Base-by-base conservation (phyloP, 805 yeast genomes). In the Zygosaccharomyces kombuchaensis region DNA sequence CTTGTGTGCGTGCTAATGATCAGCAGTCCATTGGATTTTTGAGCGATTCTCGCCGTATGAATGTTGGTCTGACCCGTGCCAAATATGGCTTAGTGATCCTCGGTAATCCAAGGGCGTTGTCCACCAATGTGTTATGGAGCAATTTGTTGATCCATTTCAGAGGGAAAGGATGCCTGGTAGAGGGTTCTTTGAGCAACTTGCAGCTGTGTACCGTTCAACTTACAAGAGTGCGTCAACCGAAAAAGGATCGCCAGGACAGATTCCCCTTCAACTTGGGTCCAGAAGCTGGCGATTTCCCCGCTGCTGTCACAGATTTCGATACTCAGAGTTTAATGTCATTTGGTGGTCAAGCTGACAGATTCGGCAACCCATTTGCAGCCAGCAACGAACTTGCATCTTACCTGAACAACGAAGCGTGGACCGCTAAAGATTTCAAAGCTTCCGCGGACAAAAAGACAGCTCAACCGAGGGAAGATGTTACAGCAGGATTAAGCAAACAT, bases 1-100 rank as follows among this genome's bases (percentile, higher is more conserved):
- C 98, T 0, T 91, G 98, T 78, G 99, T 93, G 6, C 78, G 99
- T 60, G 84, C 95, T 21, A 88, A 88, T 60, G 82, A 79, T 22
- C 74, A 73, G 44, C 82, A 81, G 50, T 76, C 78, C 9, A 84
- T 89, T 55, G 96, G 96, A 6, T 88, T 89, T 66, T 73, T 88
- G 62, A 77, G 81, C 52, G 96, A 88, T 57, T 87, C 89, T 19
- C 74, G 96, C 60, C 83, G 96, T 68, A 65, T 88, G 60, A 88
- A 88, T 62, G 96, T 89, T 46, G 96, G 95, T 4, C 71, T 88
- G 41, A 88, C 96, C 1, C 79, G 96, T 66, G 95, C 96, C 21
- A 82, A 77, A 62, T 87, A 79, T 59, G 96, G 96, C 4, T 65
- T 88, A 51, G 74, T 86, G 13, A 75, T 90, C 17, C 69, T 90